A percentile compares a stretch with the other conserved stretches of the same genome.
phyloP scores from a whole-genome alignment of 148 eudicot genomes.

The Persicaria maculosa region DNA sequence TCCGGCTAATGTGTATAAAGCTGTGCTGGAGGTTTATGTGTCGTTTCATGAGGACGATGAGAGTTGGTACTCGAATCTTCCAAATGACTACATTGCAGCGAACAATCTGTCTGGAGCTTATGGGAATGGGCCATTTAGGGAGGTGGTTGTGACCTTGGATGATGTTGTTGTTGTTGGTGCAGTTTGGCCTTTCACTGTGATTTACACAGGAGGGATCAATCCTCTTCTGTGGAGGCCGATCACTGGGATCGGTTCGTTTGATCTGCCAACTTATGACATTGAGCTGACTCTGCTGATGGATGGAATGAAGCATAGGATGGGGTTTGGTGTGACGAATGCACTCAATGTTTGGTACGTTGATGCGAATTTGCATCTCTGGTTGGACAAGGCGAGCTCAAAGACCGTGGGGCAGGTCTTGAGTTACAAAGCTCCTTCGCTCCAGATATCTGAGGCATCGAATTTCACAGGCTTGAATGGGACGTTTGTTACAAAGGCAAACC shows the following conservation, averaged over 20 bases:
- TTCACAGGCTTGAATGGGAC: constrained; percentile 59
- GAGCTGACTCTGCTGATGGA: constrained; percentile 90
- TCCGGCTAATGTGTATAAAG: constrained; percentile 69
- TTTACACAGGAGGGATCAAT: constrained; percentile 80
- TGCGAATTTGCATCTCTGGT: constrained; percentile 90
- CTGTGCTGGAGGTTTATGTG: constrained; percentile 81
- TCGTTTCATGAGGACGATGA: constrained; percentile 90
- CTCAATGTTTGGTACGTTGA: constrained; percentile 83
- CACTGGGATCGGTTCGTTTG: constrained; percentile 71
- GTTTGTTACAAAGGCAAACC: constrained; percentile 36
- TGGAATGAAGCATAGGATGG: constrained; percentile 49
- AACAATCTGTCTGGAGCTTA: constrained; percentile 42
- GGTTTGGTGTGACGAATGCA: constrained; percentile 67
- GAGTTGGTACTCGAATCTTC: constrained; percentile 66
- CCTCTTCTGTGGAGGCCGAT: constrained; percentile 93
- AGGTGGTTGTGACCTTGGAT: constrained; percentile 71
- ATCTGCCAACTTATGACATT: constrained; percentile 76
- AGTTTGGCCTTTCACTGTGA: constrained; percentile 82
- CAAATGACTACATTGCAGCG: constrained; percentile 50
- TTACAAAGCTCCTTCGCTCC: constrained; percentile 19
- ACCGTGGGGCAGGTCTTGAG: constrained; percentile 41
- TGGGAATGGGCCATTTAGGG: constrained; percentile 84
- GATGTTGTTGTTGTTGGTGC: constrained; percentile 49
- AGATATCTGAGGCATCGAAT: constrained; percentile 20
- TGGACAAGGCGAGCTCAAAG: constrained; percentile 40